phyloP scores from a whole-genome alignment of 305 asterid genomes.

The Solanum hybrid region DNA sequence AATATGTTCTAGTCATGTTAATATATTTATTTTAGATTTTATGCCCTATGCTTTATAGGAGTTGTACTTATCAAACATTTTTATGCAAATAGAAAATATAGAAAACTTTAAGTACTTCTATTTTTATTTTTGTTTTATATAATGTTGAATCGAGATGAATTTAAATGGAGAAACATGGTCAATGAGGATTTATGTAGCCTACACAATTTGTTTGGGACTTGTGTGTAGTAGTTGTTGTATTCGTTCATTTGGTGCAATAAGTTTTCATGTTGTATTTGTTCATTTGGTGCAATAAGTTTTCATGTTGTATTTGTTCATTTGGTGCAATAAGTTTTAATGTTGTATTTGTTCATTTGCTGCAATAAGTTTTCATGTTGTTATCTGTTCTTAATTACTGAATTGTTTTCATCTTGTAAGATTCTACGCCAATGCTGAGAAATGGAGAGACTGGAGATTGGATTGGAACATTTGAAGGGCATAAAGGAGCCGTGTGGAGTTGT shows the following conservation, averaged over 20 bases:
- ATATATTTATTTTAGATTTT: not conserved
- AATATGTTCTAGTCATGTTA: not conserved
- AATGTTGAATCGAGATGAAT: not conserved
- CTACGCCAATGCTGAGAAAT: slow-evolving; percentile 89
- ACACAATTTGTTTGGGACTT: not conserved
- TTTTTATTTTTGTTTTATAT: not conserved
- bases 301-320: not conserved
- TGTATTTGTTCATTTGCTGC: not conserved
- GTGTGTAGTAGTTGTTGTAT: not conserved
- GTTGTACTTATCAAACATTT: not conserved
- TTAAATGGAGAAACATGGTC: not conserved
- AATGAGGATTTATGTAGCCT: not conserved
- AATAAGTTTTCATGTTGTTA: not conserved
- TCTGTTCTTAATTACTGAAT: not conserved
- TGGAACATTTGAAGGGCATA: slow-evolving; percentile 97
- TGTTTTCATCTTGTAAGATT: slow-evolving; percentile 31
- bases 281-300: not conserved
- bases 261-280: too few relatives aligned
- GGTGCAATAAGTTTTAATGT: not conserved
- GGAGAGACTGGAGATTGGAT: slow-evolving; percentile 99
- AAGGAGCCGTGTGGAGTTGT: slow-evolving; percentile 98
- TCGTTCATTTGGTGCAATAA: too few relatives aligned
- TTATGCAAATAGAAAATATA: not conserved
- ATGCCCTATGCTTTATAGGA: not conserved
- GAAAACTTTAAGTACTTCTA: not conserved